Conservation (phyloP, 345 rosid genomes). For the Hibiscus tridactylites region DNA sequence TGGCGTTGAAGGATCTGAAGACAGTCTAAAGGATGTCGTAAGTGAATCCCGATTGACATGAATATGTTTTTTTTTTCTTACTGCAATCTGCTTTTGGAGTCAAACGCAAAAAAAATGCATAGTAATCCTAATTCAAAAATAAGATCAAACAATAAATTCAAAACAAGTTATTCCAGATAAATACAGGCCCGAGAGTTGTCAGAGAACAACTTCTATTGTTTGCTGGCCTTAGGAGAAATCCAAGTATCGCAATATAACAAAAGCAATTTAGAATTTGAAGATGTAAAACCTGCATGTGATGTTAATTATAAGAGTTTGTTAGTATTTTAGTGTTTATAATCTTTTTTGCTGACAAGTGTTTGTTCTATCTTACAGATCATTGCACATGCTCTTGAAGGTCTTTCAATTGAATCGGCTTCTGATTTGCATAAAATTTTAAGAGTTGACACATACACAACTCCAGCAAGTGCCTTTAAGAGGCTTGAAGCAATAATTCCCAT, state of each 20-base stretch:
- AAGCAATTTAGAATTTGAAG: too few relatives aligned
- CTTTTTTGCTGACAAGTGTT: conserved; percentile 5
- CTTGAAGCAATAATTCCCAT: conserved; percentile 55
- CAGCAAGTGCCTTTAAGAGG: conserved; percentile 42
- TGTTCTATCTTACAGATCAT: conserved; percentile 30
- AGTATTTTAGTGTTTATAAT: neutral
- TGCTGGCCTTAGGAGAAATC: too few relatives aligned
- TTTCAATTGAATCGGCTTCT: conserved; percentile 68
- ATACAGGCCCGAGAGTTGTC: too few relatives aligned
- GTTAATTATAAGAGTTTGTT: too few relatives aligned
- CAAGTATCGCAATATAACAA: too few relatives aligned
- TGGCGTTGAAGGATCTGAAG: conserved; percentile 27
- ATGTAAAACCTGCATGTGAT: too few relatives aligned
- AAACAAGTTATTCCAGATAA: too few relatives aligned
- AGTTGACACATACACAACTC: conserved; percentile 47
- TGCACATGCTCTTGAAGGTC: conserved; percentile 50
- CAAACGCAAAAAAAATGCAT: too few relatives aligned
- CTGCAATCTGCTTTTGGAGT: too few relatives aligned
- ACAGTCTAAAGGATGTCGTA: conserved; percentile 45
- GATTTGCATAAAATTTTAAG: conserved; percentile 69
- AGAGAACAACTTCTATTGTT: too few relatives aligned
- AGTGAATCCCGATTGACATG: conserved; percentile 13
- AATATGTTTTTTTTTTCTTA: neutral
- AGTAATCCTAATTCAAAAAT: too few relatives aligned
- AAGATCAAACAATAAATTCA: too few relatives aligned